Percentiles rank a stretch among this genome's conserved stretches.
Evolutionary conservation across 2,329 filamentous ascomycete genomes (phyloP).

Genomic region (Sporothrix humicola): DNA sequence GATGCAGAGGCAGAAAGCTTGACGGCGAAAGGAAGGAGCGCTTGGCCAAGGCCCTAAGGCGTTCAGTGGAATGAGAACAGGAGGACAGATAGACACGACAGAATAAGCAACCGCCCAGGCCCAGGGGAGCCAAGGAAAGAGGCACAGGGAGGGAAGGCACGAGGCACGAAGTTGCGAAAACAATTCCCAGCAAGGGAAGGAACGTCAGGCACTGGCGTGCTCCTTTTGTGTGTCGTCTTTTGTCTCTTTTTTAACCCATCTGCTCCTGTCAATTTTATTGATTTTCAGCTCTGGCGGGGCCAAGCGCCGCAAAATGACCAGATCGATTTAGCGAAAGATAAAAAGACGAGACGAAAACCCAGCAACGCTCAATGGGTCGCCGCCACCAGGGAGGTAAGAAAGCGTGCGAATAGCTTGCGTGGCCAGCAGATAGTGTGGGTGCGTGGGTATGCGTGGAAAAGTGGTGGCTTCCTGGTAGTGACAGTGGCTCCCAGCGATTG

Average conservation of each 20-base stretch:
- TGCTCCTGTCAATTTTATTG: not conserved
- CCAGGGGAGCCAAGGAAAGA: not conserved
- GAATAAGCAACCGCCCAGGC: conserved; percentile 16
- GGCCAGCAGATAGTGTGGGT: conserved; percentile 10
- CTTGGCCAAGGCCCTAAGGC: conserved; percentile 19
- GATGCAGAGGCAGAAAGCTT: not conserved
- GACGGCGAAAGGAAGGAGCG: conserved; percentile 11
- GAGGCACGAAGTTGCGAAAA: not conserved
- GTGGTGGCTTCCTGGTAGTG: not conserved
- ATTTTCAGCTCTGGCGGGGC: conserved; percentile 18
- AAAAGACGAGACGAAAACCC: not conserved
- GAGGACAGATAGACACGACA: not conserved
- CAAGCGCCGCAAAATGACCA: not conserved
- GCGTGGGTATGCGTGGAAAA: conserved; percentile 16
- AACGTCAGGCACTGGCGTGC: conserved; percentile 11
- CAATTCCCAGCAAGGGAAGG: not conserved
- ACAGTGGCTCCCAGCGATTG: not conserved
- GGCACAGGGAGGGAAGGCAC: conserved; percentile 1
- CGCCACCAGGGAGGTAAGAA: not conserved
- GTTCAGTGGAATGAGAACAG: not conserved
- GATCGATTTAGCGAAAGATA: not conserved
- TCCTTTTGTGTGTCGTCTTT: not conserved
- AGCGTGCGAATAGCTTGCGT: conserved; percentile 20
- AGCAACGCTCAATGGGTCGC: not conserved
- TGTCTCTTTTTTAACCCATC: not conserved